A percentile compares a stretch with the other conserved stretches of the same genome.
phyloP scores from a whole-genome alignment of 257 asterid species.

The Mentha longifolia region DNA sequence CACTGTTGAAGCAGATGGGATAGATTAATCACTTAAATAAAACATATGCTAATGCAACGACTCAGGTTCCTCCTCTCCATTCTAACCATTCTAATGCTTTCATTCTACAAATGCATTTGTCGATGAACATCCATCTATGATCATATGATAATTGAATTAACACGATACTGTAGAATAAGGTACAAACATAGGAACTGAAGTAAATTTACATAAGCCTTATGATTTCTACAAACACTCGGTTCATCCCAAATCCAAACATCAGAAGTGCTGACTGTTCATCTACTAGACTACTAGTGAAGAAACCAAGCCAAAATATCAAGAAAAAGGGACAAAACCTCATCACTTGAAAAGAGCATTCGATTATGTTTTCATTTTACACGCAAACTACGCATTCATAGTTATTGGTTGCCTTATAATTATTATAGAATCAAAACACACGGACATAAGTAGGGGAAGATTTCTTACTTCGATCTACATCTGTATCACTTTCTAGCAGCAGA shows the following conservation, averaged over 20 bases:
- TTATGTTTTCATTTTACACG: not conserved
- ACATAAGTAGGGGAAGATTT: constrained; percentile 5
- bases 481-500: constrained; percentile 80
- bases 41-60: not conserved
- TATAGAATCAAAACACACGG: constrained; percentile 11
- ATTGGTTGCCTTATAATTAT: not conserved
- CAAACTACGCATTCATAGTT: not conserved
- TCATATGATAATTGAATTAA: not conserved
- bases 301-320: constrained; percentile 4
- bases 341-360: not conserved
- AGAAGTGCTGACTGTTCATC: too few species aligned
- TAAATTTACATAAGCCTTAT: not conserved
- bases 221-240: not conserved
- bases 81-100: not conserved
- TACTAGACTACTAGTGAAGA: too few species aligned
- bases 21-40: not conserved
- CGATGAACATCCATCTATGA: not conserved
- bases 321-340: not conserved
- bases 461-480: constrained; percentile 75
- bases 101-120: not conserved
- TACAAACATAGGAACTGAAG: not conserved
- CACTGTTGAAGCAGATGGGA: constrained; percentile 51
- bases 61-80: not conserved
- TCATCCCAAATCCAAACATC: not conserved
- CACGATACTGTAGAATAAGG: not conserved